phyloP scores from a whole-genome alignment of 352 stramenopile species.

The Thalassiosira hispida region DNA sequence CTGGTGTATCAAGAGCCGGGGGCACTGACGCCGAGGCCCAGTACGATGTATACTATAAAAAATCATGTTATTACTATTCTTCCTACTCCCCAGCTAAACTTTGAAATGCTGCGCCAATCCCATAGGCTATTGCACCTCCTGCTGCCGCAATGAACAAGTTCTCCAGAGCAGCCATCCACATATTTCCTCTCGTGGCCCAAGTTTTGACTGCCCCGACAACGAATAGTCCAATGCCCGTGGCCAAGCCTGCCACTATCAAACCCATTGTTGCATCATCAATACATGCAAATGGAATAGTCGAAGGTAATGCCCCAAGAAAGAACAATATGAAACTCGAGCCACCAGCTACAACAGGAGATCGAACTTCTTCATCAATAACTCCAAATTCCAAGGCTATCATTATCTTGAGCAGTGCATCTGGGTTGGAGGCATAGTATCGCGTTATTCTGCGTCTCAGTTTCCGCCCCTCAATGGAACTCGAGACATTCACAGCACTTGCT shows the following conservation, averaged over 20 bases:
- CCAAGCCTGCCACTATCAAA: constrained; percentile 50
- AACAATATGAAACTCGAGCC: constrained; percentile 45
- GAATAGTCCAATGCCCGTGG: constrained; percentile 48
- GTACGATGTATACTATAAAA: too few relatives aligned
- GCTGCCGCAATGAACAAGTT: constrained; percentile 70
- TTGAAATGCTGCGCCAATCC: constrained; percentile 57
- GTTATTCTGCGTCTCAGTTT: constrained; percentile 51
- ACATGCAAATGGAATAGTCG: constrained; percentile 65
- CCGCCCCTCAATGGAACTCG: constrained; percentile 12
- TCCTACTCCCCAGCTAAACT: constrained; percentile 41
- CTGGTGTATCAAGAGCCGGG: too few relatives aligned
- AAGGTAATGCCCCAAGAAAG: constrained; percentile 60
- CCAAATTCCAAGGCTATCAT: constrained; percentile 80
- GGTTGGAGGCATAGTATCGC: constrained; percentile 61
- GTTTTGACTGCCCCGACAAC: constrained; percentile 72
- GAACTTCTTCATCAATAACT: constrained; percentile 72
- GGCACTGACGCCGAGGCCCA: too few relatives aligned
- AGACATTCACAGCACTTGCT: not conserved
- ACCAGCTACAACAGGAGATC: constrained; percentile 60
- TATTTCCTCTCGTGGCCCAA: constrained; percentile 69
- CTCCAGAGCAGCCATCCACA: constrained; percentile 58
- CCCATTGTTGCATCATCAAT: constrained; percentile 37
- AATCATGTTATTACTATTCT: too few relatives aligned
- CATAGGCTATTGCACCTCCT: constrained; percentile 67
- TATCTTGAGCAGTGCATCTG: constrained; percentile 73